phyloP scores from a whole-genome alignment of 495 filamentous ascomycete species.

The Penicillium goetzii region DNA sequence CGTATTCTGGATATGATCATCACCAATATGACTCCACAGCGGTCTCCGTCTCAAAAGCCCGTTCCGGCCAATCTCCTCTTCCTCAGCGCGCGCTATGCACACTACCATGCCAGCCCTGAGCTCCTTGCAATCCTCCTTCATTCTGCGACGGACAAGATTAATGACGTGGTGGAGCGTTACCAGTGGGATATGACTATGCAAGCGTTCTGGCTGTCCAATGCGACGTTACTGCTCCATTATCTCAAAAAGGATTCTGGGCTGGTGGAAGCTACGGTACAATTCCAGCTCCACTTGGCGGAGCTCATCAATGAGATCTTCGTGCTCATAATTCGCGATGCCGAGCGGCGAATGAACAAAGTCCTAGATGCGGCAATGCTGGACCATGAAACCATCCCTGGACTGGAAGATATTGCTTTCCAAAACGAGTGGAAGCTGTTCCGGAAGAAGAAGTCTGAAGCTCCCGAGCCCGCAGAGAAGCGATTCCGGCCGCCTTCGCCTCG shows the following conservation, averaged over 20 bases:
- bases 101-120: conserved; percentile 91
- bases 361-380: conserved; percentile 92
- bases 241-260: conserved; percentile 91
- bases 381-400: conserved; percentile 96
- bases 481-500: conserved; percentile 95
- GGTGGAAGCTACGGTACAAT: conserved; percentile 79
- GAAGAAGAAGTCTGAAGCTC: conserved; percentile 82
- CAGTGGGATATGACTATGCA: conserved; percentile 99
- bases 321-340: conserved; percentile 97
- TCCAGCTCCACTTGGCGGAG: conserved; percentile 91
- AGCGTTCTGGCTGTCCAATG: conserved; percentile 99
- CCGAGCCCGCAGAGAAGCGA: conserved; percentile 84
- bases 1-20: conserved; percentile 93
- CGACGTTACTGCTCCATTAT: conserved; percentile 91
- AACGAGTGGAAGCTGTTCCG: conserved; percentile 98
- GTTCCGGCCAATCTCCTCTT: conserved; percentile 98
- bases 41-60: conserved; percentile 94
- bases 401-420: conserved; percentile 95
- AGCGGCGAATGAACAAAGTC: conserved; percentile 94
- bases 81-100: conserved; percentile 91
- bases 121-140: conserved; percentile 78
- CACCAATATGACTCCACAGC: conserved; percentile 96
- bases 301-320: conserved; percentile 99
- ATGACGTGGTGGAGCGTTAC: conserved; percentile 87
- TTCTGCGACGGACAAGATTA: conserved; percentile 93